Evolutionary conservation across 768 basidiomycete species (phyloP), one percentile per base, ranked within the genome.

Genomic region (Porpolomopsis calyptriformis): DNA sequence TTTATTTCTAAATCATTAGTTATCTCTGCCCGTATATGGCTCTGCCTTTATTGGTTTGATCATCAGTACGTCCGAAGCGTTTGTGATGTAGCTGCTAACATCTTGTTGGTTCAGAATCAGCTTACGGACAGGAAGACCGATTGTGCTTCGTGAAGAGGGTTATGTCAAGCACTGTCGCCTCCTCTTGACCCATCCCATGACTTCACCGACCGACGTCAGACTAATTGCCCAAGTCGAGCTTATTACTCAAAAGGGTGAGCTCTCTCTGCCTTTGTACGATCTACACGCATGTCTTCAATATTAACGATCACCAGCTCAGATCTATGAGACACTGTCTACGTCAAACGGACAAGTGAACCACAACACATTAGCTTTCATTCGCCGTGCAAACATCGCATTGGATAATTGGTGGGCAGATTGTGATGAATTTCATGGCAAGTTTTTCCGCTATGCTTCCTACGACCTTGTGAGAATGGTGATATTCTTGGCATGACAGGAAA

Each of bases 21-120:
- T 38, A 83, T 94, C 5, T 92, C 90, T 49, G 88, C 90, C 2
- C 76, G 92, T 42, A 90, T 93, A 50, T 96, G 91, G 91, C 69
- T 93, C 49, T 92, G 90, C 59, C 73, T 94, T 35, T 94, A 93
- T 60, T 90, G 90, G 87, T 90, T 94, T 56, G 92, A 94, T 67
- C 91, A 92, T 66, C 86, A 92, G 88, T 89, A 55, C 51, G 83
- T 70, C 24, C 45, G 45, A 19, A 36, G 45, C 26, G 47, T 51
- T 38, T 38, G 27, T 31, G 22, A 22, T 40, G 40, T 36, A 16
- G 53, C 43, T 45, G 20, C 49, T 26, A 40, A 39, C 50, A 40
- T 39, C 49, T 38, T 16, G 14, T 40, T 48, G 48, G 52, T 47
- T 25, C 48, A 90, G 87, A 62, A 86, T 92, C 81, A 90, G 87